Conservation (phyloP, 257 asterid species). For the Forsythia viridissima region DNA sequence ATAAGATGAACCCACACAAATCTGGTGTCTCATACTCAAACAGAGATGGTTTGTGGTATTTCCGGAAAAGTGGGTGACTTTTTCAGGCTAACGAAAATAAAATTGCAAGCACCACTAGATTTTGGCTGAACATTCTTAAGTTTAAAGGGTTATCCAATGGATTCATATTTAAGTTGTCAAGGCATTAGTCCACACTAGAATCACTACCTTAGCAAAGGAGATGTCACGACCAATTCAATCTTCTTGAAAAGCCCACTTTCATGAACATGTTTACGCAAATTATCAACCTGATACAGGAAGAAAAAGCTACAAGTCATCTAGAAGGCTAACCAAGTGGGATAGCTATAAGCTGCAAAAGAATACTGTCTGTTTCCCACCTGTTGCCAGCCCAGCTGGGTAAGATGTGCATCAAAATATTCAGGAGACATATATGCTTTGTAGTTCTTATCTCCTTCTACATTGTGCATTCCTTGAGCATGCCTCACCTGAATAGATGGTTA, state of each 20-base stretch:
- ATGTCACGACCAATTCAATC: constrained; percentile 80
- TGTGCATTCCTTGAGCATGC: constrained; percentile 95
- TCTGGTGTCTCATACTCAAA: background rate
- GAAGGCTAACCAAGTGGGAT: constrained; percentile 1
- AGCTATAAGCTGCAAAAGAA: constrained; percentile 8
- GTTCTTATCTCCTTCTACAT: constrained; percentile 81
- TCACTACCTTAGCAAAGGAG: constrained; percentile 80
- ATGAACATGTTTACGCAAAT: constrained; percentile 81
- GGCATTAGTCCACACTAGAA: constrained; percentile 4
- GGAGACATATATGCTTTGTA: constrained; percentile 75
- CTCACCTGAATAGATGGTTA: constrained; percentile 70
- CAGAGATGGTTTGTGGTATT: background rate
- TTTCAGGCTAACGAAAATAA: background rate
- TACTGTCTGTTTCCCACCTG: constrained; percentile 51
- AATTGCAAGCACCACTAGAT: background rate
- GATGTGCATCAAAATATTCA: constrained; percentile 88
- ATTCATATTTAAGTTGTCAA: constrained; percentile 12
- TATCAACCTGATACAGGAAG: constrained; percentile 70
- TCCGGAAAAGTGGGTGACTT: too few relatives aligned
- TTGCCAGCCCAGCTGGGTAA: constrained; percentile 89
- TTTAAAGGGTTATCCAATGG: background rate
- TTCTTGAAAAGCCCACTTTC: constrained; percentile 71
- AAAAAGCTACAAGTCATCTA: constrained; percentile 20
- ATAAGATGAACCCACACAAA: background rate
- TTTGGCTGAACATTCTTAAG: background rate